Base-by-base conservation (phyloP, 2,329 filamentous ascomycete species). In the Pseudogymnoascus destructans region DNA sequence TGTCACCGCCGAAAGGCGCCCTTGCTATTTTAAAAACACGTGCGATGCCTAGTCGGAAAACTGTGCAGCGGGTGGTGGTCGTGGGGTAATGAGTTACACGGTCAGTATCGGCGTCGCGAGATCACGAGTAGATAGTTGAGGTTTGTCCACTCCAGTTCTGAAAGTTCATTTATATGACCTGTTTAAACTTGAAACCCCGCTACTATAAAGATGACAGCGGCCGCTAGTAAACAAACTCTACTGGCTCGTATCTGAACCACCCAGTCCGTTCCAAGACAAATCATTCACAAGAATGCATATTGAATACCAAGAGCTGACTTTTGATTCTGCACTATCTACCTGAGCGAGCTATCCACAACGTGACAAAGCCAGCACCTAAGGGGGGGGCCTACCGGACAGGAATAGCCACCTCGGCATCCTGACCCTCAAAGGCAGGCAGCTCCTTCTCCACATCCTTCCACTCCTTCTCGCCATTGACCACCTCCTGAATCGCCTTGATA, bases 361-460 rank as follows among this genome's bases (percentile, higher is more conserved):
- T 30, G 9, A 17, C 25, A 30, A 52, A 52, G 46, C 46, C 46
- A 30, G 11, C 46, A 52, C 21, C 25, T 27, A 30, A n/a, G n/a
- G n/a, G n/a, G n/a, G n/a, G n/a, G n/a, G n/a, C 25, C 9, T 52
- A 52, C 46, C 46, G 25, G n/a, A 52, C n/a, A 30, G 46, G 46
- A 19, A 52, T 52, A 8, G 46, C 46, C 46, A 30, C 67, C 57
- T 81, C 78, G 15, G 76, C 69, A 68, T 86, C 82, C 74, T 95
- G 89, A 57, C 84, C 81, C 72, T 91, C 85, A 70, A 95, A 97
- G 62, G 84, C 83, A 25, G 92, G 92, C 66, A 97, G 76, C 68
- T 90, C 84, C 63, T 79, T 78, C 71, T 85, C 78, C 35, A 96
- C 77, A 68, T 95, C 85, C 62, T 73, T 70, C 82, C 82, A 85